These are phyloP conservation scores for Solanum medicagineum DNA, from an alignment of 257 asterid species.

Conservation along the genomic window DNA sequence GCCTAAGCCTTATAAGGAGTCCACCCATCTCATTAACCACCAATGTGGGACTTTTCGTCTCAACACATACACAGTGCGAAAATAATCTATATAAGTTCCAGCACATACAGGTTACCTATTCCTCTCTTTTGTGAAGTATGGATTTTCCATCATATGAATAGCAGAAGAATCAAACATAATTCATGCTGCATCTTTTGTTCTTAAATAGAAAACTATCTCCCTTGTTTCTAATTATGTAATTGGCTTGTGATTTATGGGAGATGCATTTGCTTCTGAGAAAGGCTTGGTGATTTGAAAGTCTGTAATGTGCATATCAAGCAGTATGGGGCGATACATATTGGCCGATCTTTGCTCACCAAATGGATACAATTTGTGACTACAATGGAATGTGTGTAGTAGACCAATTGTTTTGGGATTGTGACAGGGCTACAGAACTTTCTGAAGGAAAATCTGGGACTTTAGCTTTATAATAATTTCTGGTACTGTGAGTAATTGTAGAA, in stretches of 20 bases:
- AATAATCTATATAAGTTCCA: background rate
- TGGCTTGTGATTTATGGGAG: background rate
- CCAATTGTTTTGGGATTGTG: background rate
- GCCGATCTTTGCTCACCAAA: background rate
- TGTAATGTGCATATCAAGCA: background rate
- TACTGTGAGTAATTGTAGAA: background rate
- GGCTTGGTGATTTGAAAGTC: background rate
- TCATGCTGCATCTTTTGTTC: background rate
- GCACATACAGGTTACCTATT: background rate
- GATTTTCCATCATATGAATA: background rate
- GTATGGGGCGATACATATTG: background rate
- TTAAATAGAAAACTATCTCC: background rate
- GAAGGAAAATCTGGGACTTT: background rate
- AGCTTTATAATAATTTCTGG: background rate
- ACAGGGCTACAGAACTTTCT: background rate
- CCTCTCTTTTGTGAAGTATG: background rate
- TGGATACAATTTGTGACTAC: background rate
- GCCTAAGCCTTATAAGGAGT: too few relatives aligned
- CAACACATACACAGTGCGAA: background rate
- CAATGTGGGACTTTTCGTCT: too few relatives aligned
- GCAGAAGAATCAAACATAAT: background rate
- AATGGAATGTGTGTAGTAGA: background rate
- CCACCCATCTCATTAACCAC: too few relatives aligned
- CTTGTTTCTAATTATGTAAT: background rate
- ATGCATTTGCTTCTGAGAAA: background rate